Evolutionary conservation across 2,329 filamentous ascomycete species (phyloP), one percentile per base, ranked within the genome.

Genomic region (Calonectria montana): DNA sequence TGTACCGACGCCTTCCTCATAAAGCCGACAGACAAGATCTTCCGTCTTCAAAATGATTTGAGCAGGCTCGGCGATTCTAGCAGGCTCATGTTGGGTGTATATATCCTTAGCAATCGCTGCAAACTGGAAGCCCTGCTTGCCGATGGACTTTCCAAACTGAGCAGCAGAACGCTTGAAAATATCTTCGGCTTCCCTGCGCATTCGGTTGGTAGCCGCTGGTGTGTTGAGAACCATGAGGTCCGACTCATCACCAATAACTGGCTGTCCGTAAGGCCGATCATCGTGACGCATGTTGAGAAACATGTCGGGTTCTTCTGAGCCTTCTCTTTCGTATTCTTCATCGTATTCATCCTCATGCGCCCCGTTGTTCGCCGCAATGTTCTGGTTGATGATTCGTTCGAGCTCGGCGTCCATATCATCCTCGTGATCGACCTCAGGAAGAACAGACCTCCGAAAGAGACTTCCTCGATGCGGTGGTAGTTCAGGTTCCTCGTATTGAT

Each of bases 1-100:
- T 4, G 86, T 82, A 21, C 88, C 89, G 16, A 91, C 87, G 0
- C 90, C 89, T 70, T 91, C 88, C 59, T 89, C 88, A 75, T 94
- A 94, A 21, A 96, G 85, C 65, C 87, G 87, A 62, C 88, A 87
- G 45, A 97, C 85, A 47, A 94, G 84, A 45, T 91, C 88, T 81
- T 98, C 96, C 13, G 94, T 97, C 61, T 90, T 87, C 39, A 97
- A 84, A 55, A 98, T 91, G 23, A 97, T 82, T 55, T 92, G 88
- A 72, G 93, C 91, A 1, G 92, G 86, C 83, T 98, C 96, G 5
- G 87, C 87, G 55, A 97, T 85, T 21, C 84, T 79, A 1, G 93
- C 90, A 39, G 89, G 85, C 41, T 88, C 88, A 81, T 90, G 81
- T 82, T 85, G 81, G 6, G 70, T 81, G 86, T 92, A 91, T 12